Percentiles rank a stretch among this genome's conserved stretches.
Evolutionary conservation across 495 filamentous ascomycete genomes (phyloP).

Genomic region (Thozetella sp.): DNA sequence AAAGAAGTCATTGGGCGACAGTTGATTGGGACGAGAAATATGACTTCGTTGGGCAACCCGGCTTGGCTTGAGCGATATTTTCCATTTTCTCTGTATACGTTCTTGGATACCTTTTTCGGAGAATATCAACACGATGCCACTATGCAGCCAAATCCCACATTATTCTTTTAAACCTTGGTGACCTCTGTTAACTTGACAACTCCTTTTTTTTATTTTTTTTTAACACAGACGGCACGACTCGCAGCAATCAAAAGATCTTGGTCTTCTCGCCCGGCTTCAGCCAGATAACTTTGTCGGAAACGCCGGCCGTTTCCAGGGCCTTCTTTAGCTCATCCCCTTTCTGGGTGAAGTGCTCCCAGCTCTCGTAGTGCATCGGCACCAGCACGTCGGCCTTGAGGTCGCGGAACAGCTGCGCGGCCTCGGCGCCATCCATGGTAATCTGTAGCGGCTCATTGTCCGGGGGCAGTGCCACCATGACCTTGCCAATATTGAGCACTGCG

Average conservation of each 20-base stretch:
- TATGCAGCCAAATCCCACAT: too few species aligned
- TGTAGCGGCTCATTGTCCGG: slow-evolving; percentile 28
- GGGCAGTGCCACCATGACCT: slow-evolving; percentile 24
- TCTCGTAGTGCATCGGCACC: slow-evolving; percentile 57
- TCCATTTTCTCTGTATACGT: too few species aligned
- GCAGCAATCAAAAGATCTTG: slow-evolving; percentile 15
- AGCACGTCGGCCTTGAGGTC: slow-evolving; percentile 46
- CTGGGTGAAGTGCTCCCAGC: slow-evolving; percentile 52
- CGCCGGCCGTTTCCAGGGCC: slow-evolving; percentile 59
- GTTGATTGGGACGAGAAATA: too few species aligned
- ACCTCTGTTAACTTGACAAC: too few species aligned
- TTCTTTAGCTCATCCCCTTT: slow-evolving; percentile 34
- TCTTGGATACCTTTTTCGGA: too few species aligned
- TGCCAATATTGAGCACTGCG: slow-evolving; percentile 40
- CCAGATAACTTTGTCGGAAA: slow-evolving; percentile 51
- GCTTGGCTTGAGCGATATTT: too few species aligned
- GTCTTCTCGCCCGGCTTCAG: slow-evolving; percentile 27
- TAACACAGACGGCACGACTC: too few species aligned
- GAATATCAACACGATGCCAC: too few species aligned
- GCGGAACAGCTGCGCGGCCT: slow-evolving; percentile 38
- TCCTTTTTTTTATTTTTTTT: too few species aligned
- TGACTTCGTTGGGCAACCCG: too few species aligned
- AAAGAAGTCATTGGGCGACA: too few species aligned
- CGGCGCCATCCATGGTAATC: slow-evolving; percentile 53
- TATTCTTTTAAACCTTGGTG: too few species aligned